Conservation (phyloP, 2,329 filamentous ascomycete genomes). For the Cercospora sp. region DNA sequence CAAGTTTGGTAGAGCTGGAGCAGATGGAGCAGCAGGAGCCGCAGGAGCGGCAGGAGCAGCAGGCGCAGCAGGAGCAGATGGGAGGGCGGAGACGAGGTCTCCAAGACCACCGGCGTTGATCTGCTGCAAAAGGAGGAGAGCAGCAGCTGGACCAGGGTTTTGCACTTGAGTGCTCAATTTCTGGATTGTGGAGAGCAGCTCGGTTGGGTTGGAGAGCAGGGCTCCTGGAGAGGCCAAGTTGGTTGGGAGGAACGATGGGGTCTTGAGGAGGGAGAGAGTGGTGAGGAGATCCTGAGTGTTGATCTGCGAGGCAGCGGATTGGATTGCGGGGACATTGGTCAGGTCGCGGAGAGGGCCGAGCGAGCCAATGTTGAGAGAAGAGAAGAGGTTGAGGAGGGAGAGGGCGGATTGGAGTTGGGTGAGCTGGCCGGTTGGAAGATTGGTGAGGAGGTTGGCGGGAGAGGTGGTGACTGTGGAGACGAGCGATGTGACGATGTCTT, state of each 20-base stretch:
- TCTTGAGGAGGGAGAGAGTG: slow-evolving; percentile 13
- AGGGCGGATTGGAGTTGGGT: slow-evolving; percentile 13
- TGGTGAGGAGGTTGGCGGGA: slow-evolving; percentile 6
- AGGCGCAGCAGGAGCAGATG: no score
- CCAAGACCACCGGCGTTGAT: slow-evolving; percentile 12
- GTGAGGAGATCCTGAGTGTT: slow-evolving; percentile 20
- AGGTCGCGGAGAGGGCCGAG: slow-evolving; percentile 17
- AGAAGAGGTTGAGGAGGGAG: slow-evolving; percentile 20
- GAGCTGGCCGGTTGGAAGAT: slow-evolving; percentile 17
- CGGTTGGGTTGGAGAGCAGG: slow-evolving; percentile 17
- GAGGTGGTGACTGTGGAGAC: slow-evolving; percentile 6
- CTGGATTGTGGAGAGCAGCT: slow-evolving; percentile 9
- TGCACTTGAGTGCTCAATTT: slow-evolving; percentile 2
- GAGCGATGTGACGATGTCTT: slow-evolving; percentile 13
- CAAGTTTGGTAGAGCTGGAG: not conserved
- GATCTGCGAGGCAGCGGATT: slow-evolving; percentile 15
- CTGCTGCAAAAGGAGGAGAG: slow-evolving; percentile 16
- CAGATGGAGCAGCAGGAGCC: not conserved
- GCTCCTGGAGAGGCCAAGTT: not conserved
- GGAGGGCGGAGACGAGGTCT: not conserved
- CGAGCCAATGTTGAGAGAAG: slow-evolving; percentile 16
- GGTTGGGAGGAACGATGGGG: slow-evolving; percentile 10
- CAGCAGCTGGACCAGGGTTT: slow-evolving; percentile 10
- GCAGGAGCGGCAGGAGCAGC: no score
- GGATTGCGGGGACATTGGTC: slow-evolving; percentile 19